Evolutionary conservation across 495 filamentous ascomycete genomes (phyloP).

Genomic region (Trichocladium uniseriatum): DNA sequence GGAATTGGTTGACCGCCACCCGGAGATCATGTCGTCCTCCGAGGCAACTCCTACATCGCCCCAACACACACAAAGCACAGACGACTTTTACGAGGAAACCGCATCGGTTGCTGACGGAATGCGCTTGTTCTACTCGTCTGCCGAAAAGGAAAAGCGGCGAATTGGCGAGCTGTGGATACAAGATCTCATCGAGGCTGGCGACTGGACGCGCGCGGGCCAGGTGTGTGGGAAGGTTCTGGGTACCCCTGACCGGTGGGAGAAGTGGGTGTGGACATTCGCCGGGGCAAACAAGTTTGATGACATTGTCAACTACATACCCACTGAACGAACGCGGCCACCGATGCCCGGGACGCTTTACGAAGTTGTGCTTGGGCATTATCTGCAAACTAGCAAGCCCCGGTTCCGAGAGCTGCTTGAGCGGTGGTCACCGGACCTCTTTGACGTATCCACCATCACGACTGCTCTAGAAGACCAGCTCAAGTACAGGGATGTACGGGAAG

Average conservation of each 20-base stretch:
- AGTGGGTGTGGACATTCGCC: constrained; percentile 87
- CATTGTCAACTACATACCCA: constrained; percentile 75
- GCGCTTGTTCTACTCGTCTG: constrained; percentile 48
- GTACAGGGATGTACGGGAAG: constrained; percentile 55
- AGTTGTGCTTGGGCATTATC: constrained; percentile 74
- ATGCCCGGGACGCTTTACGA: constrained; percentile 82
- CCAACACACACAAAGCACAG: constrained; percentile 41
- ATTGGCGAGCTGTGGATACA: constrained; percentile 91
- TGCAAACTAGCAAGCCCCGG: constrained; percentile 54
- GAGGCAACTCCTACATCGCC: constrained; percentile 39
- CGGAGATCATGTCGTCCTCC: constrained; percentile 50
- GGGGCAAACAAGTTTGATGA: constrained; percentile 77
- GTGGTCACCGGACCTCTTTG: constrained; percentile 81
- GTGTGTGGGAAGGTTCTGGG: constrained; percentile 72
- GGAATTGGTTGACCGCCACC: constrained; percentile 77
- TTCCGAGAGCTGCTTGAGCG: constrained; percentile 71
- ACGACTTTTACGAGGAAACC: constrained; percentile 73
- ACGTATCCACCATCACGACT: constrained; percentile 56
- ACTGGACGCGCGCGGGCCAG: constrained; percentile 70
- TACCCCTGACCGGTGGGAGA: constrained; percentile 78
- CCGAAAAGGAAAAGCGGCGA: constrained; percentile 81
- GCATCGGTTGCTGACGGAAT: constrained; percentile 52
- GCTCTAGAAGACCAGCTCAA: constrained; percentile 67
- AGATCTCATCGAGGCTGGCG: constrained; percentile 58
- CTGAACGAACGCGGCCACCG: constrained; percentile 60